These are phyloP conservation scores for Trametes meyenii DNA, from an alignment of 768 basidiomycete species.

Conservation along the genomic window DNA sequence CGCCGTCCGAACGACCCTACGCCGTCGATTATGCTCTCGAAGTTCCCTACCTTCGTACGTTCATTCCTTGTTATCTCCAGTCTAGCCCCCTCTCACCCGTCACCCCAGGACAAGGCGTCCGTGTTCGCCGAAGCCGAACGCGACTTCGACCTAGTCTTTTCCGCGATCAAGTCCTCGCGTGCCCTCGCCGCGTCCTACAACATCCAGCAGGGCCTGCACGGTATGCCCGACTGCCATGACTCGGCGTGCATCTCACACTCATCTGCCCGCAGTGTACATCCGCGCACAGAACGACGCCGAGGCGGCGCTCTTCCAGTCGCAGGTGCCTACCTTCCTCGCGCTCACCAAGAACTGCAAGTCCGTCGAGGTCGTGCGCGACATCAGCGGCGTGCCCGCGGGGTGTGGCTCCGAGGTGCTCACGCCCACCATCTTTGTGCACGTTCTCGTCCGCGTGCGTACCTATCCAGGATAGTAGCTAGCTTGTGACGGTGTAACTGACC, in stretches of 20 bases:
- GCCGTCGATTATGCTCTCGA: constrained; percentile 87
- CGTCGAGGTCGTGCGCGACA: constrained; percentile 63
- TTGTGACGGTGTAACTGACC: not conserved
- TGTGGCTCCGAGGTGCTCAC: constrained; percentile 86
- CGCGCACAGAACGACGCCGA: constrained; percentile 67
- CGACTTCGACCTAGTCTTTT: constrained; percentile 85
- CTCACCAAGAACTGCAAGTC: constrained; percentile 89
- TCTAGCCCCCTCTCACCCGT: not conserved
- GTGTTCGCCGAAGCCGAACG: constrained; percentile 74
- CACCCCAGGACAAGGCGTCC: constrained; percentile 56
- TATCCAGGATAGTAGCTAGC: not conserved
- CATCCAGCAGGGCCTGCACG: constrained; percentile 81
- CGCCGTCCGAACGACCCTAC: constrained; percentile 80
- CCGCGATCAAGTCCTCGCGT: constrained; percentile 74
- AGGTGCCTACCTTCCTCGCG: constrained; percentile 73
- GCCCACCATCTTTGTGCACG: constrained; percentile 72
- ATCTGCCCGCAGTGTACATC: constrained; percentile 63
- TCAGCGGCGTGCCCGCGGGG: constrained; percentile 78
- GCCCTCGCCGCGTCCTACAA: constrained; percentile 90
- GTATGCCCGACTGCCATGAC: constrained; percentile 44
- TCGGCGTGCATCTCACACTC: not conserved
- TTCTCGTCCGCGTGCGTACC: constrained; percentile 77
- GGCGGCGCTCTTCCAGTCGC: constrained; percentile 67
- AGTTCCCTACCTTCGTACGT: constrained; percentile 81
- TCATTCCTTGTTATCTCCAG: not conserved